Base-by-base conservation (phyloP, 495 filamentous ascomycete species). In the Tetracladium setigerum region DNA sequence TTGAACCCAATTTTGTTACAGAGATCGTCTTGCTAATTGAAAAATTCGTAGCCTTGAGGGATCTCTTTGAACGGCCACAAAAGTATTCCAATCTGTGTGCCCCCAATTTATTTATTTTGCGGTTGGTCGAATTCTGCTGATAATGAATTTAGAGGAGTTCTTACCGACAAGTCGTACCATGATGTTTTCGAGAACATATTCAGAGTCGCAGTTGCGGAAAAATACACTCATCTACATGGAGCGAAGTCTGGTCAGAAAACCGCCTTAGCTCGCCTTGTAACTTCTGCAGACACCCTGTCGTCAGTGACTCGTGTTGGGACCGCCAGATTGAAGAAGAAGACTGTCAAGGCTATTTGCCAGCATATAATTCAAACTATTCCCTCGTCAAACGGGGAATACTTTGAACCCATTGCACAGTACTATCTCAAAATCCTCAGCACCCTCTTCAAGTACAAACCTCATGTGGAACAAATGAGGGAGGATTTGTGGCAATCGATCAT, bases 151-250 rank as follows among this genome's bases (percentile, higher is more conserved):
- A 56, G 54, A 5, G 38, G 45, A 14, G 36, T 61, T 13, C 66
- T 88, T 43, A 79, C 75, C 40, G 89, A 95, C 59, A 86, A 84
- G 54, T 77, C 74, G 14, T 95, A 84, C 56, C 86, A 94, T 56
- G 76, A 74, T 39, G 80, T 96, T 22, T 89, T 83, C 51, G 89
- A 96, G 57, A 76, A 78, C 0, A 65, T 98, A 13, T 96, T 96
- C 57, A 69, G 73, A 32, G 81, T 78, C 51, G 66, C 79, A 7
- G 68, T 81, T 15, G 57, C 68, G 10, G 89, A 96, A 48, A 84
- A 82, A 57, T 69, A 81, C 19, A 50, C 67, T 17, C 86, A 80
- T 55, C 73, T 79, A 41, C 56, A 56, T 32, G 69, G 70, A 46
- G 73, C 77, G 31, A 79, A 72, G 48, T 27, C 22, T 7, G 22